These are phyloP conservation scores for Solidago caesia DNA, from an alignment of 129 eudicot genomes.

Conservation along the genomic window DNA sequence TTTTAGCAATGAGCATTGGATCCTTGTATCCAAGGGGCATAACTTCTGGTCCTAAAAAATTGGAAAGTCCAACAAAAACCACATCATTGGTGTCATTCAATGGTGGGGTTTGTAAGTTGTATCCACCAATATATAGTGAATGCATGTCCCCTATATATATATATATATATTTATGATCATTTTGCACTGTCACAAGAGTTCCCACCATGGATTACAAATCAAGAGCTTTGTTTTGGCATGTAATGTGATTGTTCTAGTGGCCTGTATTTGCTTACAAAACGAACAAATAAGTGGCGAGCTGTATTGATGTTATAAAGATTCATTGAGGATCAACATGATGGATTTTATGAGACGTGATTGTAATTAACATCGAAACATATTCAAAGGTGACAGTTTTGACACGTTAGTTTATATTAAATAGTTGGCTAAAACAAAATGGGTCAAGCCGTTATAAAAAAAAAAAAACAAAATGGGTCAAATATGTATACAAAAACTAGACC, in stretches of 20 bases:
- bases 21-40: slow-evolving; percentile 13
- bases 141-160: slow-evolving; percentile 20
- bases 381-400: no score
- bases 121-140: slow-evolving; percentile 27
- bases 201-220: slow-evolving; percentile 28
- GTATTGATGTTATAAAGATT: slow-evolving; percentile 1
- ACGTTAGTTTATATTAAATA: no score
- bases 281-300: neutral
- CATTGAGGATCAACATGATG: neutral
- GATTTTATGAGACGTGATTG: neutral
- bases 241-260: slow-evolving; percentile 30
- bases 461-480: no score
- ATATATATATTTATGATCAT: slow-evolving; percentile 13
- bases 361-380: neutral
- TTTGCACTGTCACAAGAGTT: slow-evolving; percentile 18
- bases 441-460: no score
- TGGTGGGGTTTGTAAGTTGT: slow-evolving; percentile 22
- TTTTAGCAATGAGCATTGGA: slow-evolving; percentile 23
- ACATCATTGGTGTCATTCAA: slow-evolving; percentile 29
- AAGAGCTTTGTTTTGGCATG: slow-evolving; percentile 25
- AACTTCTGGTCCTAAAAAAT: slow-evolving; percentile 11
- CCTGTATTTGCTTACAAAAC: slow-evolving; percentile 7
- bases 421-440: no score
- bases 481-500: no score
- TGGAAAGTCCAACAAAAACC: slow-evolving; percentile 15